phyloP scores from a whole-genome alignment of 2,329 filamentous ascomycete species.

The Colletotrichum trifolii region DNA sequence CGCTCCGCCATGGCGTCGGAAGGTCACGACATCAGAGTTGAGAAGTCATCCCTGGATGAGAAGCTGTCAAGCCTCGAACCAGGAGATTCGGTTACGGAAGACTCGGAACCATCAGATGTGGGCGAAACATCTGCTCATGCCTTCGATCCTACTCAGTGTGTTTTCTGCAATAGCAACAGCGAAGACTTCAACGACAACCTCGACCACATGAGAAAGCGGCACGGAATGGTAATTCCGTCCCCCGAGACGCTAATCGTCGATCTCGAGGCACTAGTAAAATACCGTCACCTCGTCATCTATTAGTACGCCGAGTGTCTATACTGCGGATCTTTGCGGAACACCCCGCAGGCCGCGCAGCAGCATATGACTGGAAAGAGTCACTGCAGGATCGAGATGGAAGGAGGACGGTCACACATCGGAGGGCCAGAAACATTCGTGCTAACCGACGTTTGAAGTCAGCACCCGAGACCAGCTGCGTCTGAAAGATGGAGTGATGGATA shows the following conservation, averaged over 20 bases:
- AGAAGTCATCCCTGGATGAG: fast-evolving
- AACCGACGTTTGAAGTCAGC: not conserved
- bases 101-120: not conserved
- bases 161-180: conserved; percentile 53
- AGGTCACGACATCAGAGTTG: not conserved
- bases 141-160: conserved; percentile 43
- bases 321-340: conserved; percentile 56
- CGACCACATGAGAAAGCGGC: conserved; percentile 59
- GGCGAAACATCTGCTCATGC: not conserved
- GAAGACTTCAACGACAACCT: conserved; percentile 49
- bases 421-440: not conserved
- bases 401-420: conserved; percentile 46
- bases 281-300: conserved; percentile 60
- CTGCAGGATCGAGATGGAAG: conserved; percentile 54
- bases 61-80: not conserved
- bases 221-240: conserved; percentile 58
- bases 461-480: too few species aligned
- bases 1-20: not conserved
- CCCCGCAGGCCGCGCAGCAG: conserved; percentile 57
- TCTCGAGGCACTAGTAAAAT: conserved; percentile 56
- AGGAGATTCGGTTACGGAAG: not conserved
- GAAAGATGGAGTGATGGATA: too few species aligned
- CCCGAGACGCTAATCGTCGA: conserved; percentile 54
- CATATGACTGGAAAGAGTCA: conserved; percentile 63
- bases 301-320: conserved; percentile 61